Percentiles rank a stretch among this genome's conserved stretches.
Evolutionary conservation across 257 asterid species (phyloP).

Genomic region (Salvia miltiorrhiza): DNA sequence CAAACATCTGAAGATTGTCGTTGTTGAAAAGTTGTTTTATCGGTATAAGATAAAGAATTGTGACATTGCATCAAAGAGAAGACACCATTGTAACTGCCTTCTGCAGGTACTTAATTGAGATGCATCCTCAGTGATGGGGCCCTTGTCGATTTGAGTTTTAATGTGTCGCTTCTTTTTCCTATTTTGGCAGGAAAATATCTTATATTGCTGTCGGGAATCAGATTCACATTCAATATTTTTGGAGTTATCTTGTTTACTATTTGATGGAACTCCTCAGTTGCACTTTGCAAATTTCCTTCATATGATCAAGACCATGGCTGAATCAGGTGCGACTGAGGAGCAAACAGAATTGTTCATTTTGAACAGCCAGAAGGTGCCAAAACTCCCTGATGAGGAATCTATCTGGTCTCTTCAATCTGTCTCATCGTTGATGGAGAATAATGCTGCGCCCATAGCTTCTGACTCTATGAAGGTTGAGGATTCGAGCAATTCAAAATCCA

Average conservation of each 20-base stretch:
- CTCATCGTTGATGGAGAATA: conserved; percentile 31
- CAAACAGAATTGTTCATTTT: conserved; percentile 72
- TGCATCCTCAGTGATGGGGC: neutral
- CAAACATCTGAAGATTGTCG: conserved; percentile 51
- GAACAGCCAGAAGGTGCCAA: conserved; percentile 79
- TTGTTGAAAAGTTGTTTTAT: conserved; percentile 70
- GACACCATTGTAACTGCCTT: conserved; percentile 65
- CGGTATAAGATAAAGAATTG: conserved; percentile 54
- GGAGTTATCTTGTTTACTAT: conserved; percentile 70
- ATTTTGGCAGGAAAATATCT: conserved; percentile 52
- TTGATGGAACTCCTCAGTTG: conserved; percentile 53
- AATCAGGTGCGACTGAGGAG: conserved; percentile 82
- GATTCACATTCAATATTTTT: conserved; percentile 70
- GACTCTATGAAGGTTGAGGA: conserved; percentile 28
- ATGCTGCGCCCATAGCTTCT: conserved; percentile 11
- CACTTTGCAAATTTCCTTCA: conserved; percentile 92
- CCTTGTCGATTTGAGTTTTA: neutral
- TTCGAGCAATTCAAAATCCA: conserved; percentile 21
- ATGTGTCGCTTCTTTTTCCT: neutral
- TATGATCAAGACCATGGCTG: conserved; percentile 76
- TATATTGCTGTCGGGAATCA: conserved; percentile 60
- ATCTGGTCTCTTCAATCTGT: conserved; percentile 57
- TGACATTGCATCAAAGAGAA: conserved; percentile 50
- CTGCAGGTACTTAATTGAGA: conserved; percentile 54
- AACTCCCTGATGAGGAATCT: conserved; percentile 60